These are phyloP conservation scores for Rhipidocladum racemiflorum DNA, from an alignment of 176 grass and related monocot genomes.

Conservation along the genomic window DNA sequence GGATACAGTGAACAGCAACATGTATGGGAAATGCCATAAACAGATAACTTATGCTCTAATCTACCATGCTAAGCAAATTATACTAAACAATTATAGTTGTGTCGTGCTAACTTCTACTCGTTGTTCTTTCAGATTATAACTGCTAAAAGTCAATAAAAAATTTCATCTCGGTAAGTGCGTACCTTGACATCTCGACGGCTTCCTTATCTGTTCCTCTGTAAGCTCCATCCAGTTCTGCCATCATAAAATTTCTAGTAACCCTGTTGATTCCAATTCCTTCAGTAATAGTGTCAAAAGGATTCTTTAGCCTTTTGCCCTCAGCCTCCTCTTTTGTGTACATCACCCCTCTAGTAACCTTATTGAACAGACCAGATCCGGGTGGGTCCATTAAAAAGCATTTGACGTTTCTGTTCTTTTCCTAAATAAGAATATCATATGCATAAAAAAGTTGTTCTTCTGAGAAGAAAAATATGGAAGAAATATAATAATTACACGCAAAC, in stretches of 20 bases:
- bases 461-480: conserved; percentile 30
- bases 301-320: conserved; percentile 87
- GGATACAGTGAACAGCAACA: background rate
- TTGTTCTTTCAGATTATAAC: conserved; percentile 17
- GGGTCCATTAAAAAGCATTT: conserved; percentile 96
- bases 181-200: conserved; percentile 98
- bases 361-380: conserved; percentile 88
- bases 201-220: conserved; percentile 81
- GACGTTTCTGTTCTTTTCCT: conserved; percentile 77
- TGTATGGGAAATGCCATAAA: background rate
- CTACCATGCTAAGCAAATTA: background rate
- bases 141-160: background rate
- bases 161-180: background rate
- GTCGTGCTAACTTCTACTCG: background rate
- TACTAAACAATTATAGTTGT: background rate
- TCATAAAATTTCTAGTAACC: conserved; percentile 85
- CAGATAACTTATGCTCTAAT: background rate
- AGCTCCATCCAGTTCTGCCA: conserved; percentile 88
- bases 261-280: conserved; percentile 99
- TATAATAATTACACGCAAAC: conserved; percentile 39
- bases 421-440: conserved; percentile 9
- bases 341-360: conserved; percentile 91
- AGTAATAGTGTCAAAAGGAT: conserved; percentile 94
- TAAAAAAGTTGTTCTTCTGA: conserved; percentile 16
- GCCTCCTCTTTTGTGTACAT: conserved; percentile 98